Conservation (phyloP, 73 alveolate species). For the Symbiodinium natans region DNA sequence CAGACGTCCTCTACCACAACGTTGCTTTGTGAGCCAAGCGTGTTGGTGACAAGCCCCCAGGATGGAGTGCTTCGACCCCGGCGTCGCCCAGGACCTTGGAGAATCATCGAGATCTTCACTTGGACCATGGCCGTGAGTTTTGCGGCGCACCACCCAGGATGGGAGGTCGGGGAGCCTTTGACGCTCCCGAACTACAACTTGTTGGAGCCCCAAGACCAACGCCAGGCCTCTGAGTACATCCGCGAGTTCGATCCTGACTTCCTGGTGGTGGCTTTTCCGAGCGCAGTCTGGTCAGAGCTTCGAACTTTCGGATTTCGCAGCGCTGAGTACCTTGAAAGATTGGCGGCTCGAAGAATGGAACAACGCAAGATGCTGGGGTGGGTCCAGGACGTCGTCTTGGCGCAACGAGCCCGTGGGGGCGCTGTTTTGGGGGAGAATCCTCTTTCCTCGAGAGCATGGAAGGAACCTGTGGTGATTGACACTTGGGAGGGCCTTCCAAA, state of each 20-base stretch:
- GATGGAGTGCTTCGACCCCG: background rate
- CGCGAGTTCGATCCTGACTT: background rate
- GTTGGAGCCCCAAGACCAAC: background rate
- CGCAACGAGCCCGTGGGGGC: background rate
- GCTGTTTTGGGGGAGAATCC: background rate
- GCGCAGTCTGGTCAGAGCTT: background rate
- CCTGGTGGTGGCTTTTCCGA: constrained; percentile 15
- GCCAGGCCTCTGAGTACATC: background rate
- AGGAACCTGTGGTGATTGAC: background rate
- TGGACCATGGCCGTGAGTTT: constrained; percentile 15
- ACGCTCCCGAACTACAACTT: background rate
- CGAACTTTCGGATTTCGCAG: background rate
- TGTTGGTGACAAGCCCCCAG: too few species aligned
- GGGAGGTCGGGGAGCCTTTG: constrained; percentile 20
- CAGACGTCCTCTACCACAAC: background rate
- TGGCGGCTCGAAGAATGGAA: background rate
- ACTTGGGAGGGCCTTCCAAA: background rate
- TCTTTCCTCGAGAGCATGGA: background rate
- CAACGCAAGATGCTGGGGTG: constrained; percentile 1
- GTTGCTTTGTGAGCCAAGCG: too few species aligned
- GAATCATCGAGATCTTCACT: constrained; percentile 7
- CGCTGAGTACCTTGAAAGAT: background rate
- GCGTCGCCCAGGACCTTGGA: background rate
- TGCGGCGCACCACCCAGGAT: background rate
- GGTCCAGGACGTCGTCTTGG: background rate